Evolutionary conservation across 768 basidiomycete genomes (phyloP).

Genomic region (Lactarius indigo): DNA sequence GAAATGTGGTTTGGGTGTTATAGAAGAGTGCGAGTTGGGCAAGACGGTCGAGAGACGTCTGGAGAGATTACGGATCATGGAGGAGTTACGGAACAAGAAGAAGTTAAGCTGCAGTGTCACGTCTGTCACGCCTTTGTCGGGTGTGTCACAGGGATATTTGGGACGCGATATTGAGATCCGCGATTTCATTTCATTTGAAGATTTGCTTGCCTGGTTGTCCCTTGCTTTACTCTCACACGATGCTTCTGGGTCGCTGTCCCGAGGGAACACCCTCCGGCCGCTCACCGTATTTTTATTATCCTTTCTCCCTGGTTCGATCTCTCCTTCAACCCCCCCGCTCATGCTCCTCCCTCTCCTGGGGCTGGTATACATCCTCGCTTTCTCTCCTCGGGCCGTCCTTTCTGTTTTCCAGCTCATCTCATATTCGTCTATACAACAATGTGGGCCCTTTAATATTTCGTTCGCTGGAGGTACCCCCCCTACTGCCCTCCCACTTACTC

Average conservation of each 20-base stretch:
- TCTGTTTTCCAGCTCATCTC: conserved; percentile 32
- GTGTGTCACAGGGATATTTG: not conserved
- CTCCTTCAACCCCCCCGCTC: conserved; percentile 1
- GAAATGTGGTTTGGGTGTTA: conserved; percentile 68
- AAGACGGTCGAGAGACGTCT: conserved; percentile 28
- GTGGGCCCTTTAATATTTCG: conserved; percentile 45
- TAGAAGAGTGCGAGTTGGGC: conserved; percentile 51
- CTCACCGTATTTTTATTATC: not conserved
- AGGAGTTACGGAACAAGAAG: not conserved
- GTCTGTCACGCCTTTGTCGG: not conserved
- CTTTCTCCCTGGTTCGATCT: not conserved
- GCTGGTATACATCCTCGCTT: conserved; percentile 24
- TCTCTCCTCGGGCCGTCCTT: conserved; percentile 30
- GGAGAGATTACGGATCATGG: conserved; percentile 24
- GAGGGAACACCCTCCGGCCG: not conserved
- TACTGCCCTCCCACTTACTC: conserved; percentile 38
- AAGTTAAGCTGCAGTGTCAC: conserved; percentile 20
- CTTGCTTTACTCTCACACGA: not conserved
- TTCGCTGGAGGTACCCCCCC: conserved; percentile 41
- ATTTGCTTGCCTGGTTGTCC: not conserved
- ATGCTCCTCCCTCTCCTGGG: conserved; percentile 17
- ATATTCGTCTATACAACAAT: conserved; percentile 48
- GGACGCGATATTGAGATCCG: not conserved
- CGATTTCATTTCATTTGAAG: not conserved
- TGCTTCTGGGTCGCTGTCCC: not conserved